Base-by-base conservation (phyloP, 352 stramenopile species). In the Blastocystis sp. region DNA sequence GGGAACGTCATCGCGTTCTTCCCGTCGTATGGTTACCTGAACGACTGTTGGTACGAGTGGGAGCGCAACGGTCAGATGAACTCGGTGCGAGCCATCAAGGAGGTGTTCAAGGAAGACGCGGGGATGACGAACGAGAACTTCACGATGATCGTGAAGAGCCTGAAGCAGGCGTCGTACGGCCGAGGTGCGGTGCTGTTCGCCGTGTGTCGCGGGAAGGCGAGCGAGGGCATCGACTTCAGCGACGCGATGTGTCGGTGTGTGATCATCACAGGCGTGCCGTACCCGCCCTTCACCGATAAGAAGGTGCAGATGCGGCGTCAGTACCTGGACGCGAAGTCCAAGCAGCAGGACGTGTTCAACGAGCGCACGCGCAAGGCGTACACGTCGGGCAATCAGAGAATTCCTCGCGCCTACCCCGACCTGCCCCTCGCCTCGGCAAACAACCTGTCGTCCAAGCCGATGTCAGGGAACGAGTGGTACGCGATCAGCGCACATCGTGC, bases 1-100 rank as follows among this genome's bases (percentile, higher is more conserved):
- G 96, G 96, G 66, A 97, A 97, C 2, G 92, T 99, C 70, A 94
- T 99, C 24, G 94, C 99, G 0, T 99, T 99, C 91, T 99, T 99
- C 89, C 97, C 97, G n/a, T 98, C 95, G 61, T 99, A 99, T 88
- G 93, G 92, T n/a, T 96, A 98, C 71, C 94, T 99, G 91, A 93
- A 98, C 90, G 91, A 95, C 62, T 95, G 92, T 51, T 91, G 97
- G 19, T 90, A 92, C 9, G 90, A 92, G 31, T 98, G 95, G 95
- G 91, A 93, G 67, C 91, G 77, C 2, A 35, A 59, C 31, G 90
- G 88, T 16, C 62, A 66, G 13, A 41, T 81, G 21, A 19, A 90
- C 13, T 29, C 16, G 37, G 80, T 91, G 50, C 33, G 74, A 35
- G 29, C 21, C 1, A 24, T 81, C 1, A 92, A 90, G 37, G 41